Conservation (phyloP, 495 filamentous ascomycete genomes). For the Penicillium fimorum region DNA sequence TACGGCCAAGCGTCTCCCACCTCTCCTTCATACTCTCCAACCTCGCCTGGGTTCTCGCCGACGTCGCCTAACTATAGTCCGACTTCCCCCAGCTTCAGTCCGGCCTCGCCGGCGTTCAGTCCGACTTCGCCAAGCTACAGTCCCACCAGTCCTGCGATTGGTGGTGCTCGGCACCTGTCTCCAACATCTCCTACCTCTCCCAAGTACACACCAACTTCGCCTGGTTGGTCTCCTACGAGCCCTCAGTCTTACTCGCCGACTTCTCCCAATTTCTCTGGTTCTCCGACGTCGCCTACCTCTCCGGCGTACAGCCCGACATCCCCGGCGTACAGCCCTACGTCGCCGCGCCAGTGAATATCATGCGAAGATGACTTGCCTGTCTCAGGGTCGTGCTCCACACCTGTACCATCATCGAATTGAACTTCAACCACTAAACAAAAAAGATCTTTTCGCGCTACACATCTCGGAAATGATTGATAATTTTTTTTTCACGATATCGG, state of each 20-base stretch:
- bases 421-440: constrained; percentile 33
- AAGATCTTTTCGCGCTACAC: constrained; percentile 40
- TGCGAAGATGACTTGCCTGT: constrained; percentile 20
- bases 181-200: constrained; percentile 69
- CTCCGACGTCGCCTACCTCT: constrained; percentile 54
- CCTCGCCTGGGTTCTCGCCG: constrained; percentile 79
- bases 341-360: constrained; percentile 46
- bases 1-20: constrained; percentile 64
- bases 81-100: constrained; percentile 61
- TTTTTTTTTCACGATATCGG: constrained; percentile 41
- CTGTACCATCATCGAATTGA: constrained; percentile 44
- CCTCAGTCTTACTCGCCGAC: constrained; percentile 75
- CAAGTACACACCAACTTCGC: constrained; percentile 73
- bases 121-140: constrained; percentile 64
- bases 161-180: constrained; percentile 52
- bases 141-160: constrained; percentile 63
- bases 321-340: constrained; percentile 49
- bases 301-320: constrained; percentile 59
- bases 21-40: constrained; percentile 75
- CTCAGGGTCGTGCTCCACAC: constrained; percentile 32
- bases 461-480: constrained; percentile 46
- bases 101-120: constrained; percentile 58
- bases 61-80: constrained; percentile 65
- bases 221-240: constrained; percentile 65
- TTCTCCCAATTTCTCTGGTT: constrained; percentile 65